phyloP scores from a whole-genome alignment of 805 yeast genomes.

The Kurtzmaniella fragi region DNA sequence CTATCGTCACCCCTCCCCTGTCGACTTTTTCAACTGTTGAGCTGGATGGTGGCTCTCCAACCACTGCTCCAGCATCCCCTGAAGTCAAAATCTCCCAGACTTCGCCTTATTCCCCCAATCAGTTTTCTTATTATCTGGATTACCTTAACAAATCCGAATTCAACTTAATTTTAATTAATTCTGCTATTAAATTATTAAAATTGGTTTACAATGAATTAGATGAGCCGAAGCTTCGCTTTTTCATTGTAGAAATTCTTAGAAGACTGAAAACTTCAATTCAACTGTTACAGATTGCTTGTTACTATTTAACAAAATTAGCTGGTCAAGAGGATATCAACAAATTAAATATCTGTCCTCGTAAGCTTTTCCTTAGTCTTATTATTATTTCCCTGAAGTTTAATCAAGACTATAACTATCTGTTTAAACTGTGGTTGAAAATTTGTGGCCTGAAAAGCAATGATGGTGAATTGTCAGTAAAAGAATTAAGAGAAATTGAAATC shows the following conservation, averaged over 20 bases:
- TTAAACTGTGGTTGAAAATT: slow-evolving; percentile 69
- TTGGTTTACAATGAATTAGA: slow-evolving; percentile 20
- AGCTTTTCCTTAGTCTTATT: slow-evolving; percentile 61
- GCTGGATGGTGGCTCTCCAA: neutral
- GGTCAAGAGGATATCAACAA: slow-evolving; percentile 10
- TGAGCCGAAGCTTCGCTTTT: slow-evolving; percentile 26
- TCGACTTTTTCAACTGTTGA: slow-evolving; percentile 2
- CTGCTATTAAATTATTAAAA: slow-evolving; percentile 30
- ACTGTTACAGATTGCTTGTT: slow-evolving; percentile 62
- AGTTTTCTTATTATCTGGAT: slow-evolving; percentile 34
- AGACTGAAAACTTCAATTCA: slow-evolving; percentile 45
- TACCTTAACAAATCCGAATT: slow-evolving; percentile 37
- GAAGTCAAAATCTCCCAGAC: neutral
- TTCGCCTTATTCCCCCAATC: slow-evolving; percentile 21
- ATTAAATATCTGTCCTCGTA: slow-evolving; percentile 49
- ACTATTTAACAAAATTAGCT: slow-evolving; percentile 51
- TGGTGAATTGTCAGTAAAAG: slow-evolving; percentile 36
- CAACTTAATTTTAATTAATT: slow-evolving; percentile 33
- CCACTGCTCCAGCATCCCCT: slow-evolving; percentile 1
- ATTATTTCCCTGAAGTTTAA: slow-evolving; percentile 69
- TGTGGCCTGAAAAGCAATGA: slow-evolving; percentile 42
- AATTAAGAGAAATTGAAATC: slow-evolving; percentile 50
- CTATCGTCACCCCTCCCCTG: neutral
- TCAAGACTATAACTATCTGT: slow-evolving; percentile 67
- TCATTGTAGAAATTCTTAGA: slow-evolving; percentile 38